A percentile compares a stretch with the other conserved stretches of the same genome.
Evolutionary conservation across 495 filamentous ascomycete genomes (phyloP).

Genomic region (Astrocystis sublimbata): DNA sequence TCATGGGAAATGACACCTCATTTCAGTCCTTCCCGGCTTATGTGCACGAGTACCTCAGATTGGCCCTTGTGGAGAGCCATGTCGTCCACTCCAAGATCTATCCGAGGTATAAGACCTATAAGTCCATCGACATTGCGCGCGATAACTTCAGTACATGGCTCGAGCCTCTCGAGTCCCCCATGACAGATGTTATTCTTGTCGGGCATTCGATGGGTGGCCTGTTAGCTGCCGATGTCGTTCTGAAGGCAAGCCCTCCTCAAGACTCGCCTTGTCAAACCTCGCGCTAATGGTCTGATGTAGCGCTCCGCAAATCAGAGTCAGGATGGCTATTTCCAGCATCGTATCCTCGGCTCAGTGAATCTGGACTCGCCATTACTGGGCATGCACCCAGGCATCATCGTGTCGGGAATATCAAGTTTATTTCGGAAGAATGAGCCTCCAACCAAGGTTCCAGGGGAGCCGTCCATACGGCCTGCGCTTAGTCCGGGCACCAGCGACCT

Average conservation of each 20-base stretch:
- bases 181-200: slow-evolving; percentile 78
- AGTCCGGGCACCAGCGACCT: slow-evolving; percentile 16
- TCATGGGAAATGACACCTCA: slow-evolving; percentile 86
- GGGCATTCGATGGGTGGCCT: slow-evolving; percentile 93
- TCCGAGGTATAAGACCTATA: slow-evolving; percentile 83
- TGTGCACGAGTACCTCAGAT: slow-evolving; percentile 75
- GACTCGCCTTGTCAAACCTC: neutral
- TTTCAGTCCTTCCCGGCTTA: slow-evolving; percentile 88
- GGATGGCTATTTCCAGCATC: slow-evolving; percentile 60
- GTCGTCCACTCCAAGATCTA: slow-evolving; percentile 88
- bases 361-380: slow-evolving; percentile 88
- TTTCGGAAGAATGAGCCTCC: slow-evolving; percentile 59
- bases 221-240: slow-evolving; percentile 73
- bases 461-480: slow-evolving; percentile 16
- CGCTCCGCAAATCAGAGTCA: slow-evolving; percentile 22
- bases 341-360: slow-evolving; percentile 78
- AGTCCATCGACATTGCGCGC: slow-evolving; percentile 68
- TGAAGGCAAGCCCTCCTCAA: slow-evolving; percentile 53
- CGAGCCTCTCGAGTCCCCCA: slow-evolving; percentile 69
- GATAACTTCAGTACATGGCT: slow-evolving; percentile 86
- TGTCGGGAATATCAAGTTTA: slow-evolving; percentile 73
- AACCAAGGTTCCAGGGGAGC: slow-evolving; percentile 20
- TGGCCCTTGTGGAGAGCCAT: slow-evolving; percentile 68
- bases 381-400: slow-evolving; percentile 84
- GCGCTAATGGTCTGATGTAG: slow-evolving; percentile 26